phyloP scores from a whole-genome alignment of 2,329 filamentous ascomycete species.

The Ceratocystiopsis sp. region DNA sequence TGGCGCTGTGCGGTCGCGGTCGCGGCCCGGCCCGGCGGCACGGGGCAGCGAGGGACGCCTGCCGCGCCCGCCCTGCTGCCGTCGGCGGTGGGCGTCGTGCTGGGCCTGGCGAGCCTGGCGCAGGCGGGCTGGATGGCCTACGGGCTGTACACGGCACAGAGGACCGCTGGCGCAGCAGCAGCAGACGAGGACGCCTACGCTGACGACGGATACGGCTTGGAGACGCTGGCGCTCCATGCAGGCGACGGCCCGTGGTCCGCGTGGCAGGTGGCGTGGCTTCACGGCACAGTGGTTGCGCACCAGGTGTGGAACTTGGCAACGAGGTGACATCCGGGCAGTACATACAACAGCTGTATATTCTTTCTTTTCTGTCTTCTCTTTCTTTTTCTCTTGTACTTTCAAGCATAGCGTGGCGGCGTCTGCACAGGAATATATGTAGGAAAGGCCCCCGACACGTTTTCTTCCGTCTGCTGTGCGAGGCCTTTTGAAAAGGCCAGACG shows the following conservation, averaged over 20 bases:
- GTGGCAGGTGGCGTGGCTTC: constrained; percentile 9
- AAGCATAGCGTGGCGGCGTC: no score
- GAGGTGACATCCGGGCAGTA: not conserved
- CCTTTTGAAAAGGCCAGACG: no score
- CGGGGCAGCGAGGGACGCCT: not conserved
- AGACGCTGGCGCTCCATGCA: no score
- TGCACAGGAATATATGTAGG: no score
- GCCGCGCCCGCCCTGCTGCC: not conserved
- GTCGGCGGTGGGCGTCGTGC: not conserved
- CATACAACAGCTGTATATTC: no score
- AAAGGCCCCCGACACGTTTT: no score
- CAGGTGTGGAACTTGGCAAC: constrained; percentile 5
- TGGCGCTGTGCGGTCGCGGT: not conserved
- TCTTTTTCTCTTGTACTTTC: no score
- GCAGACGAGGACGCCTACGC: not conserved
- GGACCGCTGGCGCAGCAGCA: not conserved
- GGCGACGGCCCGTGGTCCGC: constrained; percentile 3
- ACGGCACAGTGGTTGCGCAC: constrained; percentile 5
- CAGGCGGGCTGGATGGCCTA: constrained; percentile 7
- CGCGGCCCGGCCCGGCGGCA: not conserved
- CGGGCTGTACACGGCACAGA: constrained; percentile 3
- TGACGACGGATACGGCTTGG: not conserved
- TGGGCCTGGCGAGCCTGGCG: constrained; percentile 4
- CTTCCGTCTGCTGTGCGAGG: no score
- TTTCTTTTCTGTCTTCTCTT: not conserved